Conservation (phyloP, 495 filamentous ascomycete genomes). For the Monascus purpureus region DNA sequence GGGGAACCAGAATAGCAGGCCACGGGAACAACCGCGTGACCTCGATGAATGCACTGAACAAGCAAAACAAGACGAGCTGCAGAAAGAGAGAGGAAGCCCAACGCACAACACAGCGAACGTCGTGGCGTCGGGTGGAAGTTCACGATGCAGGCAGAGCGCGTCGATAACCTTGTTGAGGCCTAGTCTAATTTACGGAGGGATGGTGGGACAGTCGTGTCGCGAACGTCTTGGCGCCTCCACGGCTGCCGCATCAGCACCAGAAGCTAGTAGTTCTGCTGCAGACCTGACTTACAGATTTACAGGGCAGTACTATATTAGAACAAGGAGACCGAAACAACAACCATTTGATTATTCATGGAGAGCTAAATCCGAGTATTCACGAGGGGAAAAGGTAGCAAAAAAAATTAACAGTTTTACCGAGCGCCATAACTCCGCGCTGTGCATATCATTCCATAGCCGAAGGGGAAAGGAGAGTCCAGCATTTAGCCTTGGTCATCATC, state of each 20-base stretch:
- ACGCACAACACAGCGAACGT: not conserved
- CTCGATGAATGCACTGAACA: not conserved
- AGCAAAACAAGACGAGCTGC: no score
- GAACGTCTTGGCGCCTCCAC: conserved; percentile 4
- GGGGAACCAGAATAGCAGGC: not conserved
- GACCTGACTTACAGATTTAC: no score
- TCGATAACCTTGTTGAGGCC: not conserved
- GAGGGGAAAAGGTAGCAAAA: no score
- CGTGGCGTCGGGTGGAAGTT: not conserved
- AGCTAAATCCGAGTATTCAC: no score
- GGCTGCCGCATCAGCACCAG: conserved; percentile 6
- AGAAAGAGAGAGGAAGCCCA: not conserved
- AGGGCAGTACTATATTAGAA: no score
- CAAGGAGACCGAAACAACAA: no score
- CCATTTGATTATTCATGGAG: no score
- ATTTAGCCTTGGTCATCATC: no score
- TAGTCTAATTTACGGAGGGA: no score
- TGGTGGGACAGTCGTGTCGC: not conserved
- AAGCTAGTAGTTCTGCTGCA: no score
- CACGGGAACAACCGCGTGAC: not conserved
- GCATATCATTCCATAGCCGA: conserved; percentile 27
- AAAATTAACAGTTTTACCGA: no score
- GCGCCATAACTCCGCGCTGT: conserved; percentile 34
- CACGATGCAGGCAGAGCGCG: not conserved
- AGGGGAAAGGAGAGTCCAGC: conserved; percentile 8